Conservation (phyloP, 1,284 basidiomycete species). For the Mycosarcoma mackinlayi region DNA sequence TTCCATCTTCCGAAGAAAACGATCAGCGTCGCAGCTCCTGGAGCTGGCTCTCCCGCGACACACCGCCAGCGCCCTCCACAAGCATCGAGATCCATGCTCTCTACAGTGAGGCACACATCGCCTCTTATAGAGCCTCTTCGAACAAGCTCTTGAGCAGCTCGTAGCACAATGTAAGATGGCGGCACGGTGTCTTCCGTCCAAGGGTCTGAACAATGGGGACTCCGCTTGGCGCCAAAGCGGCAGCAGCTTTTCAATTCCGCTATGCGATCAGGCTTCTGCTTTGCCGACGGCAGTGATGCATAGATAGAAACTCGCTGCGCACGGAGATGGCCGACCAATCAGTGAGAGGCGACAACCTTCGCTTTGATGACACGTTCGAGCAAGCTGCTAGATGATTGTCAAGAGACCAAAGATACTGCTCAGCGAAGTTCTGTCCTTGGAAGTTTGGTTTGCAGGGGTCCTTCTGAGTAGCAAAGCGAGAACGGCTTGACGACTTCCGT, state of each 20-base stretch:
- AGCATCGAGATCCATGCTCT: too few species aligned
- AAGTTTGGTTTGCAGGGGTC: not conserved
- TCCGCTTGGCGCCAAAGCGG: conserved; percentile 4
- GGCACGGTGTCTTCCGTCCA: conserved; percentile 19
- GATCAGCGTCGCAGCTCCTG: not conserved
- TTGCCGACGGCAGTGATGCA: conserved; percentile 25
- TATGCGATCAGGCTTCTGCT: conserved; percentile 10
- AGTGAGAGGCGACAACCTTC: not conserved
- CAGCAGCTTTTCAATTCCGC: conserved; percentile 12
- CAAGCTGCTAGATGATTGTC: not conserved
- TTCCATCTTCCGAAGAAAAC: conserved; percentile 7
- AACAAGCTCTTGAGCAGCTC: too few species aligned
- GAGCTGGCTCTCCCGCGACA: too few species aligned
- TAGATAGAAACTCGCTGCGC: not conserved
- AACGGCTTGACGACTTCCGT: conserved; percentile 31
- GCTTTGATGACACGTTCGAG: conserved; percentile 5
- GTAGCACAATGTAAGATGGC: not conserved
- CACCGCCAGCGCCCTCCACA: too few species aligned
- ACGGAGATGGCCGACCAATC: conserved; percentile 47
- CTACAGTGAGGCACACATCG: too few species aligned
- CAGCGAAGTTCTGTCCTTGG: too few species aligned
- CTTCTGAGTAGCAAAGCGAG: conserved; percentile 26
- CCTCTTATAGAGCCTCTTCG: too few species aligned
- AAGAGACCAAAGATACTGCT: too few species aligned
- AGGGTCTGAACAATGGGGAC: conserved; percentile 7